phyloP scores from a whole-genome alignment of 106 monocot genomes.

The Phalaenopsis aphrodite region DNA sequence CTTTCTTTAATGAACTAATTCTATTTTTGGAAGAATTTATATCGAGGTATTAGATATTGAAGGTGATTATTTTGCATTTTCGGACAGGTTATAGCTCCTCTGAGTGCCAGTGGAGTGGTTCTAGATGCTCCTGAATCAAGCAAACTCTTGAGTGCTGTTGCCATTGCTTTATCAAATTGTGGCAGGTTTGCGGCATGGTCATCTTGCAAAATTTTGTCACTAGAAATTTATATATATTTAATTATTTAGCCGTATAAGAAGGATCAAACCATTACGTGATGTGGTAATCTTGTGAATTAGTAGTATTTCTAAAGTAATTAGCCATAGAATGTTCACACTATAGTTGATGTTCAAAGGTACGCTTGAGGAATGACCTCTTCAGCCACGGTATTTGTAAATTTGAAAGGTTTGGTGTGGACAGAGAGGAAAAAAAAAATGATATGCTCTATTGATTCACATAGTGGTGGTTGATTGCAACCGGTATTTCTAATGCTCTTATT shows the following conservation, averaged over 20 bases:
- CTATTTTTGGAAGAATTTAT: background rate
- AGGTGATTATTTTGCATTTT: conserved; percentile 1
- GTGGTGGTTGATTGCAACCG: background rate
- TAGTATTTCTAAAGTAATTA: background rate
- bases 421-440: background rate
- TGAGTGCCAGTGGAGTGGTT: conserved; percentile 87
- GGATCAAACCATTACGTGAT: background rate
- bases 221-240: background rate
- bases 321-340: background rate
- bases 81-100: conserved; percentile 72
- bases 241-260: background rate
- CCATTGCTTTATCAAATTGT: conserved; percentile 96
- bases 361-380: background rate
- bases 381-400: background rate
- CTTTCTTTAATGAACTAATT: background rate
- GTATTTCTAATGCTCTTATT: background rate
- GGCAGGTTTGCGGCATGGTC: conserved; percentile 43
- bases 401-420: background rate
- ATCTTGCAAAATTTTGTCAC: background rate
- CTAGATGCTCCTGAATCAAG: conserved; percentile 90
- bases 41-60: background rate
- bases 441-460: background rate
- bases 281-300: background rate
- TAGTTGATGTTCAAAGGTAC: background rate
- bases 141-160: conserved; percentile 88